Conservation (phyloP, 371 early-diverging fungal genomes). For the Syncephalastrum contaminatum region DNA sequence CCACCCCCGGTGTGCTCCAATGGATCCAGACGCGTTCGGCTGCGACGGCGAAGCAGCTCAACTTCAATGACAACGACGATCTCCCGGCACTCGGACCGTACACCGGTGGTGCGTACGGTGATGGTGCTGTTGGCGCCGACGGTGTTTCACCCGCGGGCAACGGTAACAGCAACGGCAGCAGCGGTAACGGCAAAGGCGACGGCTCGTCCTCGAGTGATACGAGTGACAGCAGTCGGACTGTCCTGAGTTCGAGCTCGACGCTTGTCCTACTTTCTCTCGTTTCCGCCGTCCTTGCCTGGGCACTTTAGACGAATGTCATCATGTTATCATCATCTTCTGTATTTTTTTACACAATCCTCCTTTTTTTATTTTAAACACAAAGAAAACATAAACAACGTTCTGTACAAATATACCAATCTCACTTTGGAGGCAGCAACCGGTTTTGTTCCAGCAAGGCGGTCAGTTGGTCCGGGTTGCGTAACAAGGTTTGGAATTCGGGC, state of each 20-base stretch:
- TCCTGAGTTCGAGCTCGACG: too few relatives aligned
- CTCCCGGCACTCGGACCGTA: slow-evolving; percentile 37
- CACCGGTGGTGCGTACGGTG: slow-evolving; percentile 26
- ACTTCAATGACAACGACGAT: slow-evolving; percentile 37
- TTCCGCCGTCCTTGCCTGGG: too few relatives aligned
- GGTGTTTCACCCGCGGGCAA: background rate
- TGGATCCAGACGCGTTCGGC: slow-evolving; percentile 35
- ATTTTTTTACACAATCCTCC: background rate
- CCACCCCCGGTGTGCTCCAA: slow-evolving; percentile 21
- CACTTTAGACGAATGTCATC: too few relatives aligned
- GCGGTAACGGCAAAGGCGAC: too few relatives aligned
- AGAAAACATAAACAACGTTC: slow-evolving; percentile 5
- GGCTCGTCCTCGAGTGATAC: too few relatives aligned
- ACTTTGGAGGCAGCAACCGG: too few relatives aligned
- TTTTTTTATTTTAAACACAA: slow-evolving; percentile 1
- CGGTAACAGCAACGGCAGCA: background rate
- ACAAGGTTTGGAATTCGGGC: too few relatives aligned
- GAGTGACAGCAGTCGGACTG: too few relatives aligned
- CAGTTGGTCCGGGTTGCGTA: too few relatives aligned
- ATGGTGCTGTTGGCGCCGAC: slow-evolving; percentile 5
- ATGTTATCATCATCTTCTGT: background rate
- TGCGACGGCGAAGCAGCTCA: slow-evolving; percentile 30
- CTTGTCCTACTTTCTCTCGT: too few relatives aligned
- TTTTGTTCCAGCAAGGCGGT: too few relatives aligned
- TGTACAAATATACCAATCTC: background rate